Evolutionary conservation across 495 filamentous ascomycete genomes (phyloP), one percentile per base, ranked within the genome.

Genomic region (Penicillium argentinense): DNA sequence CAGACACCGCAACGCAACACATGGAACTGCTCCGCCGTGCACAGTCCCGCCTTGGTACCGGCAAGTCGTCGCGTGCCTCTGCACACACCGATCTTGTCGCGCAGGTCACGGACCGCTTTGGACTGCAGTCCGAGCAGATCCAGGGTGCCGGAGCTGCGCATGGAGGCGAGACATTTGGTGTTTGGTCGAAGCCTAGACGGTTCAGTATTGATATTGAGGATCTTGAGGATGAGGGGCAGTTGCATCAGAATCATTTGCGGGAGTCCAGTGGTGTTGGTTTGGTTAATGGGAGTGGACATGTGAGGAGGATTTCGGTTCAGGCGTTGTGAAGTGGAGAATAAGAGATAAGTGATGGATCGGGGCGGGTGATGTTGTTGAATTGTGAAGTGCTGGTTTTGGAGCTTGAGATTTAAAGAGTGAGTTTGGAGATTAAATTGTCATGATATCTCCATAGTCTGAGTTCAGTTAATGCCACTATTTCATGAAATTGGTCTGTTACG

Each of bases 21-120:
- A 60, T 83, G 17, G 71, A 77, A 37, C 57, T 80, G n/a, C 51
- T 81, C n/a, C 74, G 73, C 33, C 67, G 71, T 8, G 59, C 74
- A 2, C 63, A 69, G 45, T 43, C 51, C 46, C 72, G 60, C 17
- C 56, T 60, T 19, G 71, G 39, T 19, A 47, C 46, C 12, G 47
- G 47, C 3, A 48, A 64, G 47, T 61, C 44, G 0, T 39, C 53
- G 1, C 46, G 44, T 0, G 45, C 60, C 1, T 51, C 56, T 2
- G 55, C 60, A 2, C 63, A 64, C 18, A 57, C 53, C 2, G 60
- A 61, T 21, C 47, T 68, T 7, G 49, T 64, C 30, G 41, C 59
- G 34, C 62, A 67, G 26, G 45, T 69, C 4, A 53, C 59, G 1
- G 63, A 62, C 22, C 62, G 62, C 17, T 72, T 71, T 34, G 66